Evolutionary conservation across 2,329 filamentous ascomycete species (phyloP).

Genomic region (Cladophialophora yegresii): DNA sequence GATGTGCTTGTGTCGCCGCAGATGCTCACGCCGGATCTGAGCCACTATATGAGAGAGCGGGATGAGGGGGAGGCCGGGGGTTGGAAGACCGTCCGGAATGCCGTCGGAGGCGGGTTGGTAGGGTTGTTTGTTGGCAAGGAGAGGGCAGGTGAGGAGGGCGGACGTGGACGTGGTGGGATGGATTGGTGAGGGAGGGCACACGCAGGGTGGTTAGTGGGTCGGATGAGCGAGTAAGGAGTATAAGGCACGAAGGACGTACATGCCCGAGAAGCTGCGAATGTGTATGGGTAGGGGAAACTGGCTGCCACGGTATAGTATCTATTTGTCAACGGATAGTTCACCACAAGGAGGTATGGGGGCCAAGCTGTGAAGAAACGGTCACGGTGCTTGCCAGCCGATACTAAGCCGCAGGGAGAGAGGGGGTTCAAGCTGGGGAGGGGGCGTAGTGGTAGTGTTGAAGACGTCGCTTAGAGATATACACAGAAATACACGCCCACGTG

Average conservation of each 20-base stretch:
- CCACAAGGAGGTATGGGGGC: neutral
- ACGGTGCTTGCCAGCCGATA: no score
- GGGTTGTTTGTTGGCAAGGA: slow-evolving; percentile 28
- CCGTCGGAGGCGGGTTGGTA: slow-evolving; percentile 25
- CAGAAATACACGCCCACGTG: no score
- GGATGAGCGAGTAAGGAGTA: no score
- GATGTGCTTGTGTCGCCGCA: slow-evolving; percentile 14
- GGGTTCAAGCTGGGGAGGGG: no score
- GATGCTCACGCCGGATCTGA: slow-evolving; percentile 27
- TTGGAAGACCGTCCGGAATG: slow-evolving; percentile 24
- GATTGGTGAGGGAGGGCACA: neutral
- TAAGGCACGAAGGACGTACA: neutral
- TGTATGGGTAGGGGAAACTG: neutral
- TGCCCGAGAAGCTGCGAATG: neutral
- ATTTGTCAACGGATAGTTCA: neutral
- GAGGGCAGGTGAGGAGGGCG: slow-evolving; percentile 2
- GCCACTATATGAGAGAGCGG: slow-evolving; percentile 27
- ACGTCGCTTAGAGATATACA: no score
- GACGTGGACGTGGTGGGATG: neutral
- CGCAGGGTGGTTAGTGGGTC: no score
- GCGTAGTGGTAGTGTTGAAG: no score
- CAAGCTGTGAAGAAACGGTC: no score
- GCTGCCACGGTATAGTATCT: neutral
- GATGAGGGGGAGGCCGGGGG: slow-evolving; percentile 9
- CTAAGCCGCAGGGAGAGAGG: neutral